These are phyloP conservation scores for Logfia minima DNA, from an alignment of 129 eudicot genomes.

Conservation along the genomic window DNA sequence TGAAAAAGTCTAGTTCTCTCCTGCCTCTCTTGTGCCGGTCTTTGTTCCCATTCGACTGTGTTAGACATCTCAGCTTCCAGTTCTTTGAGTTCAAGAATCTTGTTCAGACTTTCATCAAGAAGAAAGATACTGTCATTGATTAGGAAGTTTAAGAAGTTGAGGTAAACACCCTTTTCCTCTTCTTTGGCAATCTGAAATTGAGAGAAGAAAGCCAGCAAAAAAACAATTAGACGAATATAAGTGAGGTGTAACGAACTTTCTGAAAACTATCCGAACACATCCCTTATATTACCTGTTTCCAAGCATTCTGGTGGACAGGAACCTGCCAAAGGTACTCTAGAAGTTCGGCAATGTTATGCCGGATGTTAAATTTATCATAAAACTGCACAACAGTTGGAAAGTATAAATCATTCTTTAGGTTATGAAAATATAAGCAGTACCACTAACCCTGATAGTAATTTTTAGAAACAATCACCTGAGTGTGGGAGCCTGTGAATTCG, in stretches of 20 bases:
- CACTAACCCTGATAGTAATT: background rate
- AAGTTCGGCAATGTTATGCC: slow-evolving; percentile 96
- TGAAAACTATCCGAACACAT: background rate
- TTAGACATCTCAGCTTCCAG: slow-evolving; percentile 98
- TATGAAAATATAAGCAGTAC: background rate
- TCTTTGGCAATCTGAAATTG: slow-evolving; percentile 85
- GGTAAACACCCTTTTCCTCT: slow-evolving; percentile 94
- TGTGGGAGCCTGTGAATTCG: slow-evolving; percentile 96
- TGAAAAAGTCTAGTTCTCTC: slow-evolving; percentile 94
- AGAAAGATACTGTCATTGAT: slow-evolving; percentile 90
- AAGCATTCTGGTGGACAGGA: slow-evolving; percentile 93
- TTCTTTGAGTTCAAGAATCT: slow-evolving; percentile 93
- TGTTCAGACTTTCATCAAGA: slow-evolving; percentile 93
- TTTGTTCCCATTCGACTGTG: slow-evolving; percentile 85
- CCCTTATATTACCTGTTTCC: slow-evolving; percentile 68
- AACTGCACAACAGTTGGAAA: slow-evolving; percentile 47
- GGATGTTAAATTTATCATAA: slow-evolving; percentile 94
- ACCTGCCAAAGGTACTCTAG: slow-evolving; percentile 97
- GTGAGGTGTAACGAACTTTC: background rate
- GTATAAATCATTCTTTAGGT: background rate
- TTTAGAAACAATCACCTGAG: slow-evolving; percentile 62
- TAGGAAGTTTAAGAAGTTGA: slow-evolving; percentile 85
- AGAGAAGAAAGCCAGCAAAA: background rate
- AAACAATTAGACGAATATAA: background rate
- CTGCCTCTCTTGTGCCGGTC: slow-evolving; percentile 96